phyloP scores from a whole-genome alignment of 805 yeast genomes.

The Pichia cabralensis region DNA sequence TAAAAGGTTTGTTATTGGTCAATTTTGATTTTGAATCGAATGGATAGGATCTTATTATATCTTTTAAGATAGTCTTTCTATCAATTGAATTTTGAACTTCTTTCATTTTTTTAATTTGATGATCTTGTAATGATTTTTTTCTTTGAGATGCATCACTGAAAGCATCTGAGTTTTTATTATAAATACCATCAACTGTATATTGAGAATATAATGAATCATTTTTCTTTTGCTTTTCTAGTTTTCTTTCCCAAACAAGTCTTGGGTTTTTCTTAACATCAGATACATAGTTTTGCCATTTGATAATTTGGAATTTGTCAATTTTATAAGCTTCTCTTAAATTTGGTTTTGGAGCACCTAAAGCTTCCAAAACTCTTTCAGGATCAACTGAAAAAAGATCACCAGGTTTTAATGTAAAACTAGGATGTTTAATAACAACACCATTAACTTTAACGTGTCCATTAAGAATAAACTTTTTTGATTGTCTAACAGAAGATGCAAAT shows the following conservation, averaged over 20 bases:
- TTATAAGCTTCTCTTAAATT: slow-evolving; percentile 54
- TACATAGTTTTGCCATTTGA: slow-evolving; percentile 68
- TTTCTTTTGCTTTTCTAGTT: slow-evolving; percentile 32
- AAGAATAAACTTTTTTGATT: slow-evolving; percentile 80
- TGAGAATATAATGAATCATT: slow-evolving; percentile 24
- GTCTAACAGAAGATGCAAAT: slow-evolving; percentile 90
- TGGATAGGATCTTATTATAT: slow-evolving; percentile 28
- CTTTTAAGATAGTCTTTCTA: slow-evolving; percentile 36
- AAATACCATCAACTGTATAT: slow-evolving; percentile 15
- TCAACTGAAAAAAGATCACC: slow-evolving; percentile 84
- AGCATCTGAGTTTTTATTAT: slow-evolving; percentile 13
- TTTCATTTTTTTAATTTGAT: slow-evolving; percentile 29
- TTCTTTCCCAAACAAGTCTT: slow-evolving; percentile 43
- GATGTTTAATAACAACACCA: slow-evolving; percentile 68
- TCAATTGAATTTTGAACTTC: slow-evolving; percentile 27
- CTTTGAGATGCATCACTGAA: slow-evolving; percentile 21
- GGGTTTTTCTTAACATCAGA: slow-evolving; percentile 48
- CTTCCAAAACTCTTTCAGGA: slow-evolving; percentile 77
- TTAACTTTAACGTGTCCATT: slow-evolving; percentile 80
- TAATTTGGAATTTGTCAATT: slow-evolving; percentile 62
- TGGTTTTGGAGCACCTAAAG: slow-evolving; percentile 82
- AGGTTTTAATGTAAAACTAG: slow-evolving; percentile 64
- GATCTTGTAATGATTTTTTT: slow-evolving; percentile 18
- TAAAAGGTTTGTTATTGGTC: slow-evolving; percentile 25
- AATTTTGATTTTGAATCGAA: slow-evolving; percentile 8